phyloP scores from a whole-genome alignment of 148 eudicot species.

The Rhododendron henanense region DNA sequence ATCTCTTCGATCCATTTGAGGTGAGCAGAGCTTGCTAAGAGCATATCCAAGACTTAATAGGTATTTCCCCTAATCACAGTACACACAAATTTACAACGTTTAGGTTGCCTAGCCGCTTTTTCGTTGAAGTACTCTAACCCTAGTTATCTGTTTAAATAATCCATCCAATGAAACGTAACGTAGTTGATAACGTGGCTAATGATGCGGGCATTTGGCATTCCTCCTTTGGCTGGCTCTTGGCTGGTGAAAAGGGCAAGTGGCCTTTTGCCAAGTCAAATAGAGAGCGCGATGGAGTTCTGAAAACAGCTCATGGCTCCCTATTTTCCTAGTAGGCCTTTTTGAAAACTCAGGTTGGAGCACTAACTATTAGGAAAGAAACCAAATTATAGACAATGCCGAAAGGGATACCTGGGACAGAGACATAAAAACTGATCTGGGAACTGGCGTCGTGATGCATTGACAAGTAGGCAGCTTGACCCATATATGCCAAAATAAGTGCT shows the following conservation, averaged over 20 bases:
- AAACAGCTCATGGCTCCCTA: not conserved
- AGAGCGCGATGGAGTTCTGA: not conserved
- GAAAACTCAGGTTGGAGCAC: not conserved
- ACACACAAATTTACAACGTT: not conserved
- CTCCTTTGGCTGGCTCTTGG: not conserved
- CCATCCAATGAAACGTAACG: not conserved
- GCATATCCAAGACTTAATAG: not conserved
- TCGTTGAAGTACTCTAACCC: not conserved
- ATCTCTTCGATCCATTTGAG: conserved; percentile 4
- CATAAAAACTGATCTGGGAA: conserved; percentile 66
- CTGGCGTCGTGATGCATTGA: conserved; percentile 69
- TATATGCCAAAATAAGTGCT: conserved; percentile 72
- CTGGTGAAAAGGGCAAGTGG: not conserved
- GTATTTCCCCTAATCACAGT: not conserved
- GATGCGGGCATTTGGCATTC: not conserved
- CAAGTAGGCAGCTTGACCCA: conserved; percentile 94
- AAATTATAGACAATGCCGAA: not conserved
- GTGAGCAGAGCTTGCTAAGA: not conserved
- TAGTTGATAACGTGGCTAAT: not conserved
- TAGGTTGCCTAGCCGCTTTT: not conserved
- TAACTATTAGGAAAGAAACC: not conserved
- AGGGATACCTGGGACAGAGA: conserved; percentile 77
- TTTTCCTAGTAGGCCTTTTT: not conserved
- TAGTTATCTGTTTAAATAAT: not conserved
- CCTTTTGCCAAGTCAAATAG: not conserved